Percentiles rank a stretch among this genome's conserved stretches.
These are phyloP conservation scores for Fusarium ambrosium DNA, from an alignment of 2,329 filamentous ascomycete species.

Conservation along the genomic window DNA sequence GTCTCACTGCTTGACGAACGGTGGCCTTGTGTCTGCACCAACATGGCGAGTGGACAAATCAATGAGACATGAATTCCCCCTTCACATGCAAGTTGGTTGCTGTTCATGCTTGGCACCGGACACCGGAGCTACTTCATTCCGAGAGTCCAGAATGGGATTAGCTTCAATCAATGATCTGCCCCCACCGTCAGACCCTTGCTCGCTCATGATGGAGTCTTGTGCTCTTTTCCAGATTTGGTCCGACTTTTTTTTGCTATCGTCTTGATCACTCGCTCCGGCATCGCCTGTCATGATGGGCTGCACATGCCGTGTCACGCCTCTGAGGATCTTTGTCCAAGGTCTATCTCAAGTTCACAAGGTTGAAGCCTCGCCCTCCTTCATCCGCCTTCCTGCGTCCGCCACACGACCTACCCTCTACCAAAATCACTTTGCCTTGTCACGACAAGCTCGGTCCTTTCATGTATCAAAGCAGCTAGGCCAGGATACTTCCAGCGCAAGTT, in stretches of 20 bases:
- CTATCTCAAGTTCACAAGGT: conserved; percentile 57
- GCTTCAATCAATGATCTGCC: conserved; percentile 18
- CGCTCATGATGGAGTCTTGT: conserved; percentile 39
- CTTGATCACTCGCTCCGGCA: conserved; percentile 14
- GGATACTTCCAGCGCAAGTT: conserved; percentile 18
- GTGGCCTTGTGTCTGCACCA: conserved; percentile 1
- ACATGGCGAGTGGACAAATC: neutral
- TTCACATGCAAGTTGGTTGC: conserved; percentile 17
- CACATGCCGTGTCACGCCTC: conserved; percentile 60
- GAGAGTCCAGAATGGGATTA: neutral
- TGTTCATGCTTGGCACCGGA: neutral
- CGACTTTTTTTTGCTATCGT: conserved; percentile 41
- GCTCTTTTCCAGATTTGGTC: conserved; percentile 33
- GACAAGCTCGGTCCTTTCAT: conserved; percentile 44
- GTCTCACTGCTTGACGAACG: neutral
- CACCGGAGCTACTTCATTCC: conserved; percentile 26
- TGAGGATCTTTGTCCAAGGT: conserved; percentile 63
- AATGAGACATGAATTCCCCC: neutral
- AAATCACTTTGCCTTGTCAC: conserved; percentile 30
- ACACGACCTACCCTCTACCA: conserved; percentile 22
- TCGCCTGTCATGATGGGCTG: conserved; percentile 58
- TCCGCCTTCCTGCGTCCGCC: conserved; percentile 29
- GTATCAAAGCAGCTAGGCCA: conserved; percentile 36
- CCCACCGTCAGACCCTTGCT: conserved; percentile 40
- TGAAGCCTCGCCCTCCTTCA: conserved; percentile 38